phyloP scores from a whole-genome alignment of 306 rosid genomes.

The Senna siamea region DNA sequence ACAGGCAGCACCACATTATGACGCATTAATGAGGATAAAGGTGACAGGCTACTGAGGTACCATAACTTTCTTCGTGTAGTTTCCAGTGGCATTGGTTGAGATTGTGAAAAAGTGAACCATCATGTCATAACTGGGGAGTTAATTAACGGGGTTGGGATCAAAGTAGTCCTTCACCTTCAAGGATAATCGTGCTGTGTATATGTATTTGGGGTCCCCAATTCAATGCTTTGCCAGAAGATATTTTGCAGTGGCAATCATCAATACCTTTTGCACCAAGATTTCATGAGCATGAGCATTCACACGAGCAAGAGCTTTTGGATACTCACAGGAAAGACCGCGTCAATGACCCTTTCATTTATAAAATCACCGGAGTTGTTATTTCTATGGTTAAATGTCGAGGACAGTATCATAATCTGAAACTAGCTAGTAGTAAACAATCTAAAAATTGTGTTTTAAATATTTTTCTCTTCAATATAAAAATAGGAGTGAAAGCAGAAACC shows the following conservation, averaged over 20 bases:
- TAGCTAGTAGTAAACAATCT: constrained; percentile 29
- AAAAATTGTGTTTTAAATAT: not conserved
- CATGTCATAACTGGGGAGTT: not conserved
- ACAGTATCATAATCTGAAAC: not conserved
- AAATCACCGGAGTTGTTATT: too few relatives aligned
- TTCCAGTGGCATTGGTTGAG: not conserved
- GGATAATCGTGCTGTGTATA: not conserved
- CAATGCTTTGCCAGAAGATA: constrained; percentile 15
- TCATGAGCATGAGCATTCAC: constrained; percentile 20
- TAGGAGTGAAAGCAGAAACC: not conserved
- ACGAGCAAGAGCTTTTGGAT: constrained; percentile 11
- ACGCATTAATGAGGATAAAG: not conserved
- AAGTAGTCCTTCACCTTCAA: not conserved
- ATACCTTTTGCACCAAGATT: constrained; percentile 15
- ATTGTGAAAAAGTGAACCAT: not conserved
- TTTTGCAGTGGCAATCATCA: constrained; percentile 1
- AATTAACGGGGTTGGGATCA: not conserved
- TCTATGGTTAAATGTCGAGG: not conserved
- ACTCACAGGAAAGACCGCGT: constrained; percentile 17
- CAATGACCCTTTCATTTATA: not conserved
- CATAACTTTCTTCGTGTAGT: not conserved
- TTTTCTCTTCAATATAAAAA: constrained; percentile 12
- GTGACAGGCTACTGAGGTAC: not conserved
- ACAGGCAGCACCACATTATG: not conserved
- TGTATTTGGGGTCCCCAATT: constrained; percentile 16